Percentiles rank a stretch among this genome's conserved stretches.
Conservation (phyloP, 345 rosid species). For the Rhodamnia argentea region DNA sequence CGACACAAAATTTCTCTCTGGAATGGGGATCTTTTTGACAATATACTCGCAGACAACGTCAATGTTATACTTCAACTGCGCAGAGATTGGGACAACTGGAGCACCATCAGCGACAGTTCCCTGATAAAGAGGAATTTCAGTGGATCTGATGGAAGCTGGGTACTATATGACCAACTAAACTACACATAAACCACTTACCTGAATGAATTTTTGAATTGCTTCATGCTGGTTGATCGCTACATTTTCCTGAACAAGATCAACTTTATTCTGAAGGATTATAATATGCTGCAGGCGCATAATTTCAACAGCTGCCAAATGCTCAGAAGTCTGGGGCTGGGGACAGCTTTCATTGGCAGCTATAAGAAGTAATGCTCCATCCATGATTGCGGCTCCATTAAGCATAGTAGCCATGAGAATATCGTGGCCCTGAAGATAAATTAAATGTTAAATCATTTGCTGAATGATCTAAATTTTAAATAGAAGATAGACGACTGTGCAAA, state of each 20-base stretch:
- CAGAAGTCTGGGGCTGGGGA: constrained; percentile 99
- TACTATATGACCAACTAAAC: background rate
- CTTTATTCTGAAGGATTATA: constrained; percentile 90
- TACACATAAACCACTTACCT: constrained; percentile 22
- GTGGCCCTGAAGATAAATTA: constrained; percentile 50
- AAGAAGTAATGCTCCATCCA: constrained; percentile 96
- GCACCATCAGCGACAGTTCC: constrained; percentile 92
- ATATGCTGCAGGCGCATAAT: constrained; percentile 92
- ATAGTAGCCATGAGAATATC: constrained; percentile 99
- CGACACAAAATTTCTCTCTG: constrained; percentile 80
- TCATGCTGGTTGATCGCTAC: constrained; percentile 89
- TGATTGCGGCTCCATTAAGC: constrained; percentile 99
- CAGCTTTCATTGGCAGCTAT: constrained; percentile 97
- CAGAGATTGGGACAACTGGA: constrained; percentile 89
- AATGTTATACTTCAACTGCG: constrained; percentile 84
- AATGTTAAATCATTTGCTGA: background rate
- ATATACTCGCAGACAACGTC: constrained; percentile 95
- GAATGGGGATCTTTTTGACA: constrained; percentile 90
- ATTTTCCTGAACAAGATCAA: constrained; percentile 93
- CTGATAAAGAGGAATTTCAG: constrained; percentile 15
- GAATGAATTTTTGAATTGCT: constrained; percentile 72
- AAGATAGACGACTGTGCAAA: background rate
- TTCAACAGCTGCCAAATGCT: constrained; percentile 95
- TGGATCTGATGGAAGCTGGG: background rate
- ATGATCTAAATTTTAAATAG: background rate